Percentiles rank a stretch among this genome's conserved stretches.
Evolutionary conservation across 768 basidiomycete genomes (phyloP).

Genomic region (Clitopilus hobsonii): DNA sequence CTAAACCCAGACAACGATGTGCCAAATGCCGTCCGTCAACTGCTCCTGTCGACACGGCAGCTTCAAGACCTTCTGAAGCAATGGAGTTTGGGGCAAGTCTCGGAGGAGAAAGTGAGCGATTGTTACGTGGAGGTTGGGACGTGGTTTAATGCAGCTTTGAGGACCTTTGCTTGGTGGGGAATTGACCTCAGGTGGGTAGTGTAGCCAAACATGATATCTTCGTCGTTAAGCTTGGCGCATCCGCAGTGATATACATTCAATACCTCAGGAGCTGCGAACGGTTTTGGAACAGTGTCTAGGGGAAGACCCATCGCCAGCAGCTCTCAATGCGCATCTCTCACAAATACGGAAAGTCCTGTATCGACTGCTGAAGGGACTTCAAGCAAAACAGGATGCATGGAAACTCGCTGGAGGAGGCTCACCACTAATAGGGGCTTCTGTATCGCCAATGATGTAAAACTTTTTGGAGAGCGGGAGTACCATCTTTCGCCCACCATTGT

Average conservation of each 20-base stretch:
- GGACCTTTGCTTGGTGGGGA: conserved; percentile 66
- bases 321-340: conserved; percentile 75
- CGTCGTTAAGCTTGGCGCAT: background rate
- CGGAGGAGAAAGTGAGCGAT: conserved; percentile 77
- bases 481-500: too few relatives aligned
- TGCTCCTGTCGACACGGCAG: conserved; percentile 79
- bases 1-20: conserved; percentile 38
- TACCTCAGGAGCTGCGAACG: conserved; percentile 58
- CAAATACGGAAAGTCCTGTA: conserved; percentile 78
- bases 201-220: background rate
- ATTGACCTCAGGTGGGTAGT: conserved; percentile 72
- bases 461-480: background rate
- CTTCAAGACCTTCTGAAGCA: conserved; percentile 68
- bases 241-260: conserved; percentile 55
- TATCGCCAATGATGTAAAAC: background rate
- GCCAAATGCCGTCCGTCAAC: conserved; percentile 52
- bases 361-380: conserved; percentile 77
- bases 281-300: conserved; percentile 63
- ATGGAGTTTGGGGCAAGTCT: conserved; percentile 60
- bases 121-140: conserved; percentile 87
- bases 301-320: conserved; percentile 74
- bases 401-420: conserved; percentile 15
- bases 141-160: conserved; percentile 78
- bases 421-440: background rate
- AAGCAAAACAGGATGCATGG: conserved; percentile 62